Conservation (phyloP, 225 moss, liverwort and hornwort genomes). For the Rhytidiadelphus loreus region DNA sequence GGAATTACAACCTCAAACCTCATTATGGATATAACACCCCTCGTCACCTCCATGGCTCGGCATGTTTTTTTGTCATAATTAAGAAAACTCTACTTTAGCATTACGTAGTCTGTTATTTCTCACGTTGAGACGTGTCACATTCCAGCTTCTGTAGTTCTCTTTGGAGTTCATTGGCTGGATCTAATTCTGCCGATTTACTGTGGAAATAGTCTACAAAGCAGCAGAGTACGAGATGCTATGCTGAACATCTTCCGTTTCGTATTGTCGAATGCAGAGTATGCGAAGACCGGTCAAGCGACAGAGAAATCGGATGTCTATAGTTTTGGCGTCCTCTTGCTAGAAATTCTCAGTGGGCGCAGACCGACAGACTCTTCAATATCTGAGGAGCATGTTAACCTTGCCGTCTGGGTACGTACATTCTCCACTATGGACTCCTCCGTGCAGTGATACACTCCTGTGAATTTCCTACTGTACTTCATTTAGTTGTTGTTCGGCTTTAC, state of each 20-base stretch:
- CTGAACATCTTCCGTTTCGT: neutral
- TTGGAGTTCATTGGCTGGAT: neutral
- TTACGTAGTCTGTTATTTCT: neutral
- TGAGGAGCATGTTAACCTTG: constrained; percentile 33
- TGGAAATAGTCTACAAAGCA: neutral
- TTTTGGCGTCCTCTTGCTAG: constrained; percentile 44
- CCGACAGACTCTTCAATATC: constrained; percentile 36
- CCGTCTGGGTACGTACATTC: constrained; percentile 27
- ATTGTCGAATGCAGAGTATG: constrained; percentile 26
- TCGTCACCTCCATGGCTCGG: neutral
- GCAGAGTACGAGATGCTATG: neutral
- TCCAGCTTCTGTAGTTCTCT: neutral
- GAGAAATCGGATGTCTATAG: constrained; percentile 51
- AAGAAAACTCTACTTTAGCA: neutral
- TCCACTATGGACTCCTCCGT: neutral
- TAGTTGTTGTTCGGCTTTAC: neutral
- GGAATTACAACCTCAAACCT: neutral
- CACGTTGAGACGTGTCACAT: neutral
- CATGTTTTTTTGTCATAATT: neutral
- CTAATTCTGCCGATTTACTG: neutral
- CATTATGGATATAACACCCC: neutral
- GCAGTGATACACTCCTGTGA: neutral
- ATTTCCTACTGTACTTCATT: neutral
- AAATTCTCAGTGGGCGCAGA: constrained; percentile 45
- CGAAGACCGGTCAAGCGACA: constrained; percentile 37